Percentiles rank a stretch among this genome's conserved stretches.
Conservation (phyloP, 345 rosid genomes). For the Citrus inodora region DNA sequence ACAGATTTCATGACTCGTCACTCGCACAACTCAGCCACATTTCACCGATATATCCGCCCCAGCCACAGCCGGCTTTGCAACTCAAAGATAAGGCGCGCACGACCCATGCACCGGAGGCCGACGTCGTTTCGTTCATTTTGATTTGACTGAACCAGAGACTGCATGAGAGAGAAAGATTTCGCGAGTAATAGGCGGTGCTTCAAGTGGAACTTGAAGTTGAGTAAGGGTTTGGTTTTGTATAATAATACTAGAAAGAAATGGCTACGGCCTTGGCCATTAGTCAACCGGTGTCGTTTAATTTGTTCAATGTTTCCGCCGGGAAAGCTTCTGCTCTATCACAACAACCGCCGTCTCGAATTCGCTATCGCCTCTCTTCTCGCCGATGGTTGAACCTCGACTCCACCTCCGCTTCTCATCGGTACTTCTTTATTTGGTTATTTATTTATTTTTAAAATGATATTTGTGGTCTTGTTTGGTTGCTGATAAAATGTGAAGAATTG, state of each 20-base stretch:
- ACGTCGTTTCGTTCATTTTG: neutral
- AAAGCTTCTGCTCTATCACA: slow-evolving; percentile 32
- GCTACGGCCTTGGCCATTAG: slow-evolving; percentile 45
- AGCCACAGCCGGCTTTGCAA: neutral
- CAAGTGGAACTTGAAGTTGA: slow-evolving; percentile 37
- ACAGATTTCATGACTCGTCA: neutral
- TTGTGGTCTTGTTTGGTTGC: neutral
- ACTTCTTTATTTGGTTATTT: neutral
- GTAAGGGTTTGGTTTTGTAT: neutral
- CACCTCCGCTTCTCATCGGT: slow-evolving; percentile 34
- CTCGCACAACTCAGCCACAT: neutral
- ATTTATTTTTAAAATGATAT: neutral
- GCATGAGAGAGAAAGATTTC: slow-evolving; percentile 52
- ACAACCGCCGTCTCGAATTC: slow-evolving; percentile 40
- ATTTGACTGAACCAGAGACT: slow-evolving; percentile 24
- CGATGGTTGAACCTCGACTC: slow-evolving; percentile 50
- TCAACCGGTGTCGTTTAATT: slow-evolving; percentile 33
- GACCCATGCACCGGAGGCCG: neutral
- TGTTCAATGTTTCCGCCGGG: slow-evolving; percentile 28
- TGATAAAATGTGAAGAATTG: neutral
- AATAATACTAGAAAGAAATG: slow-evolving; percentile 12
- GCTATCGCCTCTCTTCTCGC: slow-evolving; percentile 61
- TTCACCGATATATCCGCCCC: neutral
- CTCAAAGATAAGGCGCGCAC: neutral
- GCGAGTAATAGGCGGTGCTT: slow-evolving; percentile 21